phyloP scores from a whole-genome alignment of 2,329 filamentous ascomycete genomes.

The Pseudofabraea citricarpa region DNA sequence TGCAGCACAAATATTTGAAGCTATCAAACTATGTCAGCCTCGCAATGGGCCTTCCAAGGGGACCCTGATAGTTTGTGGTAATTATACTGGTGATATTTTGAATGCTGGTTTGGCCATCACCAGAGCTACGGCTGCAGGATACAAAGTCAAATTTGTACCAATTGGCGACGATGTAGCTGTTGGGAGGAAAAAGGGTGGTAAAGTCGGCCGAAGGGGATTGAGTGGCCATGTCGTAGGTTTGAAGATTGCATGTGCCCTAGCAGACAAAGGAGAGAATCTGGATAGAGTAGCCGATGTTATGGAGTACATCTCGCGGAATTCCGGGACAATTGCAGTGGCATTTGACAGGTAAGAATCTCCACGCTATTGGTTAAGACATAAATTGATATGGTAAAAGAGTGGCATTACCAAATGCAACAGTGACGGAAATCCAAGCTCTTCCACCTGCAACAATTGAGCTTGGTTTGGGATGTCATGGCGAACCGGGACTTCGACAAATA shows the following conservation, averaged over 20 bases:
- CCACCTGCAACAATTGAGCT: conserved; percentile 29
- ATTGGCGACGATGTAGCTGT: conserved; percentile 37
- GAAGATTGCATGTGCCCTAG: conserved; percentile 30
- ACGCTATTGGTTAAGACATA: too few relatives aligned
- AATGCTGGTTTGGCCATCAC: conserved; percentile 36
- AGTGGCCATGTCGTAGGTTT: conserved; percentile 44
- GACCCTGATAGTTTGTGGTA: conserved; percentile 31
- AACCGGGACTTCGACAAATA: conserved; percentile 32
- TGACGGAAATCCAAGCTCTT: conserved; percentile 19
- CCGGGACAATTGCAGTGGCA: conserved; percentile 45
- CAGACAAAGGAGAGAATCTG: conserved; percentile 16
- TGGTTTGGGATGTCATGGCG: conserved; percentile 47
- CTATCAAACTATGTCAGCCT: conserved; percentile 20
- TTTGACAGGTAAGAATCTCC: conserved; percentile 38
- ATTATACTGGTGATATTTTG: conserved; percentile 37
- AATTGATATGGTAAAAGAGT: conserved; percentile 13
- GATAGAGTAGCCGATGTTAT: conserved; percentile 20
- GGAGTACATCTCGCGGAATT: conserved; percentile 18
- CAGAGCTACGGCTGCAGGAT: conserved; percentile 24
- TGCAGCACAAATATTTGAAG: conserved; percentile 34
- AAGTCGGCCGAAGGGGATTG: conserved; percentile 42
- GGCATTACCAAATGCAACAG: conserved; percentile 19
- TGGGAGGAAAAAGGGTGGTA: conserved; percentile 41
- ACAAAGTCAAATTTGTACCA: conserved; percentile 18
- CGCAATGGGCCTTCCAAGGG: conserved; percentile 10